A percentile compares a stretch with the other conserved stretches of the same genome.
phyloP scores from a whole-genome alignment of 257 asterid genomes.

The Osmanthus fragrans region DNA sequence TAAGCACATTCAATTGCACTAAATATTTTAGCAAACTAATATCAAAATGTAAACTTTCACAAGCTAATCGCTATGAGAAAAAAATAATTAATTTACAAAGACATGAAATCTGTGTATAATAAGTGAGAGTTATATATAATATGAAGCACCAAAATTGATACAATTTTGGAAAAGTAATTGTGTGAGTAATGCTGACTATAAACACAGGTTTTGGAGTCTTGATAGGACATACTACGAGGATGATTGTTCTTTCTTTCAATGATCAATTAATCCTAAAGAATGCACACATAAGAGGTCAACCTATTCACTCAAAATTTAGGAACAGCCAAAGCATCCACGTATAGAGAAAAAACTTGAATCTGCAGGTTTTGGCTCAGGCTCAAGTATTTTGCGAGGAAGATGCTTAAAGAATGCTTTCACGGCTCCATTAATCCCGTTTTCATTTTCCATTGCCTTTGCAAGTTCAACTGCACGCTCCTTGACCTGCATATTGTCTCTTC shows the following conservation, averaged over 20 bases:
- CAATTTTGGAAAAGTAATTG: background rate
- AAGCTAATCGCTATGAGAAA: background rate
- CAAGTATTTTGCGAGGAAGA: conserved; percentile 59
- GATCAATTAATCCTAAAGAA: background rate
- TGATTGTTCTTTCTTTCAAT: background rate
- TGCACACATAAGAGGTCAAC: background rate
- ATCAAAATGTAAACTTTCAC: background rate
- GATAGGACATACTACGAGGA: background rate
- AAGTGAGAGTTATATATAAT: background rate
- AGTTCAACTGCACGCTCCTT: conserved; percentile 82
- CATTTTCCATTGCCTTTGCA: conserved; percentile 90
- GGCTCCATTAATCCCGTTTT: conserved; percentile 94
- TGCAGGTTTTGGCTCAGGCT: conserved; percentile 45
- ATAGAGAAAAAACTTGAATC: conserved; percentile 57
- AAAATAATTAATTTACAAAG: background rate
- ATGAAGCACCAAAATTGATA: background rate
- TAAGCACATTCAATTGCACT: background rate
- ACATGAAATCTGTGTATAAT: background rate
- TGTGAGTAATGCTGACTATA: background rate
- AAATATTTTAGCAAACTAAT: background rate
- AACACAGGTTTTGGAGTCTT: background rate
- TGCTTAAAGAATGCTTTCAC: conserved; percentile 91
- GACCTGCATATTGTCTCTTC: conserved; percentile 52
- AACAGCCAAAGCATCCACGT: conserved; percentile 77
- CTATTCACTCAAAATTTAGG: conserved; percentile 37